Base-by-base conservation (phyloP, 2,329 filamentous ascomycete genomes). In the Escovopsis sp. region DNA sequence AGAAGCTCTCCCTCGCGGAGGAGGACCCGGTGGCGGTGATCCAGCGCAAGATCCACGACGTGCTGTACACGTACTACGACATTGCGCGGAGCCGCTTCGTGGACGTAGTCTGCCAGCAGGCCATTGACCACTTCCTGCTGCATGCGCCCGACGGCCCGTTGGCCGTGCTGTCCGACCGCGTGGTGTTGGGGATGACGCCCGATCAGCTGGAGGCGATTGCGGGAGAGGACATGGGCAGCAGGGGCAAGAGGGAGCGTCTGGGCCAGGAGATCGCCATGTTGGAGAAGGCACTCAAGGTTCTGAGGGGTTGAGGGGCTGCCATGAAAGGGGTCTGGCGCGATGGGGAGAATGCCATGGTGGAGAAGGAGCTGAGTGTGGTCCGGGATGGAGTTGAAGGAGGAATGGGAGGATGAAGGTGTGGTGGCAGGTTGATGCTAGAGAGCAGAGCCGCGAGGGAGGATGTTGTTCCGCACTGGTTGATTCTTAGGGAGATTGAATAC, bases 21-120 rank as follows among this genome's bases (percentile, higher is more conserved):
- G 49, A 52, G 0, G 18, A 35, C 10, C 37, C 38, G 12, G 16
- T 39, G n/a, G 46, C 62, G 4, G 51, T 63, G 28, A 51, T 54
- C 1, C 43, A 61, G 4, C 57, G 68, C 25, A 63, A 74, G 9
- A 65, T 81, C 4, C 70, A 78, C 37, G 68, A 80, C 39, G 66
- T 70, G 1, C 57, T 82, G 0, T 50, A 60, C 19, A 61, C 66
- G 2, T 82, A 76, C 50, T 81, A 82, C 55, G 63, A 70, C 18
- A 66, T 79, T 2, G 62, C 73, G 0, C 60, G 59, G 11, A 69
- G 70, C 45, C 65, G 74, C 0, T 79, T 83, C 38, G 63, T 78
- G 2, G 77, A 83, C 43, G 66, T 60, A 3, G 51, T 84, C 2
- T 73, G 62, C 45, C 64, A 66, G 40, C 76, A 80, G 41, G 70